Conservation (phyloP, 1,284 basidiomycete genomes). For the Phlebopus sp. region DNA sequence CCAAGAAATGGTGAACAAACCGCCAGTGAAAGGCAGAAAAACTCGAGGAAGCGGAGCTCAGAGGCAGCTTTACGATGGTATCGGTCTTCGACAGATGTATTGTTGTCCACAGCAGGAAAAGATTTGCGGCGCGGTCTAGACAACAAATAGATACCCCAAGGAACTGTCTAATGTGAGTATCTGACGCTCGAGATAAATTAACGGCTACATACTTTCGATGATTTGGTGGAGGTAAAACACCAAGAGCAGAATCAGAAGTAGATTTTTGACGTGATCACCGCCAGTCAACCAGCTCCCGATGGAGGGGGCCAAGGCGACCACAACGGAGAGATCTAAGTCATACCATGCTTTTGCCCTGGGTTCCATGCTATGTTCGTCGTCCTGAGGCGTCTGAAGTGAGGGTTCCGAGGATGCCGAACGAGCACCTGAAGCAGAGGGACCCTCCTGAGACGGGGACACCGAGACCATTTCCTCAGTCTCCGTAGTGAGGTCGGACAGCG, state of each 20-base stretch:
- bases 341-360: constrained; percentile 44
- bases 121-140: constrained; percentile 48
- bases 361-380: constrained; percentile 8
- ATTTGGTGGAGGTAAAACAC: constrained; percentile 78
- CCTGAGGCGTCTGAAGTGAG: constrained; percentile 1
- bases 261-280: constrained; percentile 69
- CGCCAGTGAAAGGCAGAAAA: constrained; percentile 60
- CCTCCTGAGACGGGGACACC: background rate
- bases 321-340: constrained; percentile 66
- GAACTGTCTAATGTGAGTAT: constrained; percentile 44
- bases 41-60: constrained; percentile 58
- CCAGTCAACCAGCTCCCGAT: constrained; percentile 77
- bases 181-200: constrained; percentile 2
- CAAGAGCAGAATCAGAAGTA: constrained; percentile 61
- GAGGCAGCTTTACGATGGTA: constrained; percentile 46
- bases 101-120: constrained; percentile 19
- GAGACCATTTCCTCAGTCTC: constrained; percentile 14
- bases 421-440: constrained; percentile 11
- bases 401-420: constrained; percentile 9
- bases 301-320: constrained; percentile 68
- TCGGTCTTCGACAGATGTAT: constrained; percentile 32
- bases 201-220: constrained; percentile 57
- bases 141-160: constrained; percentile 69
- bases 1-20: constrained; percentile 68
- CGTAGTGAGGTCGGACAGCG: constrained; percentile 12